Base-by-base conservation (phyloP, 169 alveolate genomes). In the Cryptosporidium ubiquitum region DNA sequence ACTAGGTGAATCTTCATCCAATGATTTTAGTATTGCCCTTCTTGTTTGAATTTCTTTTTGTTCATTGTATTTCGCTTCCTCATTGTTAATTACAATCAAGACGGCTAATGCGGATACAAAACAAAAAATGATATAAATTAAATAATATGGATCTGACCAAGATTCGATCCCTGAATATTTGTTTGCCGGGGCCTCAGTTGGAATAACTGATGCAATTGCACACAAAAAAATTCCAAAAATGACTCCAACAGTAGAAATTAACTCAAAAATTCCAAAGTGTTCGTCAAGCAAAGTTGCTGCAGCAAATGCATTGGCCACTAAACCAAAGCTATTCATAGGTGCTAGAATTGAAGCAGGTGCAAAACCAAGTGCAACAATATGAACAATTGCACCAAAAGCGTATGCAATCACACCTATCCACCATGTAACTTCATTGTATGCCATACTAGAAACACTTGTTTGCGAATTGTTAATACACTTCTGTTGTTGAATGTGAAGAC, bases 311-410 rank as follows among this genome's bases (percentile, higher is more conserved):
- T 93, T 93, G 47, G 95, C 96, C 5, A 94, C 93, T 85, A 94
- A 85, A 16, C 96, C 96, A 73, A 94, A 91, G 79, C 95, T 92
- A 84, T 94, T 94, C 95, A 94, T 93, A 14, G 96, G 96, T 5
- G 96, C 95, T 79, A 94, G 60, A 40, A 94, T 94, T 61, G 96
- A 93, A 12, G 96, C 96, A 4, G 96, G 96, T 6, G 96, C 96
- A 61, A 94, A 94, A 20, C 94, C 96, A 42, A 94, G 91, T 57
- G 96, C 96, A 57, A 93, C 86, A 49, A 94, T 91, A 84, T 94
- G 96, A 79, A 94, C 51, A 51, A 91, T 74, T 18, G 96, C 94
- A 37, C 96, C 96, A 69, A 91, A 79, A 42, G 93, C 91, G 68
- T 94, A 94, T 58, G 94, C 92, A 40, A 91, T 66, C 91, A 94